These are phyloP conservation scores for Thermoascus crustaceus DNA, from an alignment of 2,329 filamentous ascomycete species.

Conservation along the genomic window DNA sequence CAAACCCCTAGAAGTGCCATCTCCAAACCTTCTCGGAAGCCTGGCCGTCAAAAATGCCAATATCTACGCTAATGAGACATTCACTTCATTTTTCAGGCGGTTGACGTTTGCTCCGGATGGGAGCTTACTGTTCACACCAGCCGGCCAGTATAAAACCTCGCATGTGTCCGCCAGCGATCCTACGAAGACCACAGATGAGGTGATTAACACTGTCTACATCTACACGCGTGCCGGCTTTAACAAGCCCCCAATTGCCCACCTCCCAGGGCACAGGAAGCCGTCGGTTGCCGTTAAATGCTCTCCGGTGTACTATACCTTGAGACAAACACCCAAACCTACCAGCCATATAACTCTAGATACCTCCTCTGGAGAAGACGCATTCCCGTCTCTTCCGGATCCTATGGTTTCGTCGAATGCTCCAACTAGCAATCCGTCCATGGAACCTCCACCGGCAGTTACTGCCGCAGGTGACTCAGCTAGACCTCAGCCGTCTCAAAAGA, in stretches of 20 bases:
- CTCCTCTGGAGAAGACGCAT: constrained; percentile 74
- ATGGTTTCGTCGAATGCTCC: constrained; percentile 51
- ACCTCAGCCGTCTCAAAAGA: constrained; percentile 46
- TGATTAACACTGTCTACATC: constrained; percentile 96
- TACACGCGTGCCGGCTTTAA: constrained; percentile 95
- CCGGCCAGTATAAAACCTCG: constrained; percentile 86
- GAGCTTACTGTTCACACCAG: constrained; percentile 85
- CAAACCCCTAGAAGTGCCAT: constrained; percentile 86
- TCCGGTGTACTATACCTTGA: constrained; percentile 75
- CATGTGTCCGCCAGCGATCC: constrained; percentile 58
- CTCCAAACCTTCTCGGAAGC: constrained; percentile 56
- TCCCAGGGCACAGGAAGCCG: constrained; percentile 96
- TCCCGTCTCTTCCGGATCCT: constrained; percentile 76
- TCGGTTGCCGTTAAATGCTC: constrained; percentile 94
- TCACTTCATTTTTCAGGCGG: constrained; percentile 93
- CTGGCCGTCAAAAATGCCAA: constrained; percentile 72
- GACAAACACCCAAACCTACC: constrained; percentile 59
- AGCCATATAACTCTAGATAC: constrained; percentile 94
- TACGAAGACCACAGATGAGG: constrained; percentile 69
- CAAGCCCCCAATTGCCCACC: constrained; percentile 87
- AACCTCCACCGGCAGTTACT: constrained; percentile 56
- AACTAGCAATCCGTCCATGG: constrained; percentile 54
- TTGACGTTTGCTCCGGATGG: constrained; percentile 93
- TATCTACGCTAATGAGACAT: constrained; percentile 91
- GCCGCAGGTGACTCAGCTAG: constrained; percentile 43